Evolutionary conservation across 768 basidiomycete species (phyloP).

Genomic region (Pisolithus orientalis): DNA sequence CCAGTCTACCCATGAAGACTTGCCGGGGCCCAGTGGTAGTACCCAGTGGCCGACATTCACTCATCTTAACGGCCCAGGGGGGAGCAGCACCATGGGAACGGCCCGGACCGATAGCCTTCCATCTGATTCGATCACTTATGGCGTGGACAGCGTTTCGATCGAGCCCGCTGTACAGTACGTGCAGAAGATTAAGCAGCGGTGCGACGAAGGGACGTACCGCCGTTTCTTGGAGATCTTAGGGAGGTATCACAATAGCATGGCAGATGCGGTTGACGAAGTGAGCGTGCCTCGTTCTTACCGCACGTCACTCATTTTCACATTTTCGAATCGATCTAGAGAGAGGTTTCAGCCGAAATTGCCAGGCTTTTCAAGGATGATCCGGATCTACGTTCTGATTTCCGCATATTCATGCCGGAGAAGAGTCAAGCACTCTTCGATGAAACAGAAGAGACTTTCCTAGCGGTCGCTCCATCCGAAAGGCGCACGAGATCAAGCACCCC

Average conservation of each 20-base stretch:
- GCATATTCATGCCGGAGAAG: constrained; percentile 67
- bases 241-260: constrained; percentile 50
- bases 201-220: constrained; percentile 82
- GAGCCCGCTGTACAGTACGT: constrained; percentile 90
- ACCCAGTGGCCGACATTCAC: constrained; percentile 34
- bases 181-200: constrained; percentile 93
- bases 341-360: constrained; percentile 64
- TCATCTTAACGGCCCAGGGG: constrained; percentile 11
- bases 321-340: constrained; percentile 37
- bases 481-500: constrained; percentile 32
- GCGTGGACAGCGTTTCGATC: constrained; percentile 42
- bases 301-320: neutral
- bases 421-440: constrained; percentile 47
- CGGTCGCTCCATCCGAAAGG: constrained; percentile 22
- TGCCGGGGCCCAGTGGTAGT: constrained; percentile 27
- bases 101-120: constrained; percentile 7
- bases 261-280: constrained; percentile 59
- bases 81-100: neutral
- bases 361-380: constrained; percentile 69
- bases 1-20: constrained; percentile 45
- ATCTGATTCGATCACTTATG: constrained; percentile 20
- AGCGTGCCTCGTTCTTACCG: constrained; percentile 10
- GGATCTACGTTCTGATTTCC: constrained; percentile 68
- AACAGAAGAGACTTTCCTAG: constrained; percentile 23
- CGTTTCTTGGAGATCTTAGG: constrained; percentile 74